phyloP scores from a whole-genome alignment of 345 rosid species.

The Nephelium lappaceum region DNA sequence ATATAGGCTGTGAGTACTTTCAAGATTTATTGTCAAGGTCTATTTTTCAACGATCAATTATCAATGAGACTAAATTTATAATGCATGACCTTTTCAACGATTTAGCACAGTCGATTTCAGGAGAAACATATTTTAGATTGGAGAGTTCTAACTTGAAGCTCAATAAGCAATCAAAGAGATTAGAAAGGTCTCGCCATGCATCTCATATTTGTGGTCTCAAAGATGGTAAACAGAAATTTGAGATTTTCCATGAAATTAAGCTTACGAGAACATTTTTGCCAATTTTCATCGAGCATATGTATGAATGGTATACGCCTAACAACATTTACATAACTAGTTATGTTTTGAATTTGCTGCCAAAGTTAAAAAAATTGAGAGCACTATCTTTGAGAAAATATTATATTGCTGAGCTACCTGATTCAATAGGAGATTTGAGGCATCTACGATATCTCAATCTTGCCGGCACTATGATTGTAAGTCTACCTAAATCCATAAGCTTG shows the following conservation, averaged over 20 bases:
- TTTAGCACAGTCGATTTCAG: slow-evolving; percentile 12
- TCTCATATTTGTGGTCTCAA: neutral
- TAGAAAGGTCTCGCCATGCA: neutral
- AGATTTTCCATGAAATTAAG: neutral
- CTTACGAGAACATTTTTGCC: neutral
- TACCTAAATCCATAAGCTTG: neutral
- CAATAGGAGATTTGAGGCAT: neutral
- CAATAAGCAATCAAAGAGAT: neutral
- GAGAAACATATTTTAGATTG: neutral
- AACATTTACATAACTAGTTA: neutral
- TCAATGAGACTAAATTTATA: neutral
- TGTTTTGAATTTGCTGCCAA: neutral
- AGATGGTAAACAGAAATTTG: neutral
- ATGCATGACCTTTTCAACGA: slow-evolving; percentile 30
- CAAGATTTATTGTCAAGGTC: slow-evolving; percentile 18
- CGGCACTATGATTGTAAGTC: neutral
- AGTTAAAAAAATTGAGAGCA: neutral
- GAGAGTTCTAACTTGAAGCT: too few relatives aligned
- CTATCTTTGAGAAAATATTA: neutral
- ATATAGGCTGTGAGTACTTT: slow-evolving; percentile 24
- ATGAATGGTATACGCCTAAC: neutral
- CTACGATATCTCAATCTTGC: slow-evolving; percentile 4
- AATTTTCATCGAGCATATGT: neutral
- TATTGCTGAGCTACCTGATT: neutral
- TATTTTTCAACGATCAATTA: slow-evolving; percentile 11